Evolutionary conservation across 352 stramenopile species (phyloP), one percentile per base, ranked within the genome.

Genomic region (Thalassiosira livingstoniorum): DNA sequence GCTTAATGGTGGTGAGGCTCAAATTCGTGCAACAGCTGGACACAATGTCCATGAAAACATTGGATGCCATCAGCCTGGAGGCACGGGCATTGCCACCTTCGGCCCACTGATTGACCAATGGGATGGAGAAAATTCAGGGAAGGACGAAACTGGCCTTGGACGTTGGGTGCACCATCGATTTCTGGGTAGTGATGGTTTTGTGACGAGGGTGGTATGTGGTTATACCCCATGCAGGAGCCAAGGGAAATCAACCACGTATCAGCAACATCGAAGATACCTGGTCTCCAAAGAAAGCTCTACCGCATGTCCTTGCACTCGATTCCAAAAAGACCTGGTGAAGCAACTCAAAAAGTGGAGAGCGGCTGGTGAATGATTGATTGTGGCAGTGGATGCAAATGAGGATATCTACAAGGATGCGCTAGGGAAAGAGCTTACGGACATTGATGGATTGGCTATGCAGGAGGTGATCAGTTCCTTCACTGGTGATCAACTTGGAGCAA

Each of bases 341-440:
- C 63, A 58, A 58, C 27, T 71, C 4, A 39, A 43, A 7, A 0
- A 60, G 27, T 71, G 43, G 63, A 4, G 43, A 27, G 27, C 31
- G 18, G 23, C 7, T 0, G 63, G 63, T 0, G 63, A 71, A 7
- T 0, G 43, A 4, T 7, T 71, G 0, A 71, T 71, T 27, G 2
- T 71, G 25, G 55, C 37, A 18, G 42, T 57, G 39, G 43, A 71
- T 42, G 43, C 43, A 32, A 71, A 71, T 27, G 47, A 73, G 31
- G 11, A 73, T 29, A 61, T 82, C 21, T 82, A 80, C 32, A 67
- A 34, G 0, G 63, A 74, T 2, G 10, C 5, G 0, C 34, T 80
- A 21, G 72, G 72, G 13, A 54, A 74, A 21, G 18, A 4, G 1
- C 21, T 82, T 0, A 18, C 18, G 42, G 42, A 51, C 18, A 10